Base-by-base conservation (phyloP, 768 basidiomycete species). In the Wakefieldia striispora region DNA sequence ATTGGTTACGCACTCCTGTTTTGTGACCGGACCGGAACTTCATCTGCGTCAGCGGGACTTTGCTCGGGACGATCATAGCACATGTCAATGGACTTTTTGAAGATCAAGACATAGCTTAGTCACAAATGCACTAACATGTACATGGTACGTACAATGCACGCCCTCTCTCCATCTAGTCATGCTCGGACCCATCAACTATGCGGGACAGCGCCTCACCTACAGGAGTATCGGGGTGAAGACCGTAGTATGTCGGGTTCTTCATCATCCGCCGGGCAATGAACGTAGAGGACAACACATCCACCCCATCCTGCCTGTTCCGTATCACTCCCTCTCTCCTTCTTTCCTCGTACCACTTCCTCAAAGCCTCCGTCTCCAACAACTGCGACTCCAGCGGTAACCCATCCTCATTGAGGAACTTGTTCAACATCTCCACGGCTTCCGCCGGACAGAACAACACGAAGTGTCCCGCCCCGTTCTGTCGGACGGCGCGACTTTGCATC, bases 361-460 rank as follows among this genome's bases (percentile, higher is more conserved):
- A 61, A 23, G 72, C 66, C 9, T 72, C 64, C 36, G 75, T 75
- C 49, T 79, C 80, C 31, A 79, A 64, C 10, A 97, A 69, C 23
- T 74, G 73, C 9, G 95, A 98, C 69, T 99, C 97, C 31, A 97
- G 71, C 1, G 93, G 91, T 19, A 95, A 72, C 6, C 97, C 97
- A 19, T 94, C 87, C 27, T 63, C 59, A 49, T 85, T 83, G 54
- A 99, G 70, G 73, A 95, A 93, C 21, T 87, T 83, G 38, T 79
- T 78, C 64, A 92, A 84, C 13, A 86, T 85, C 54, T 92, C 89
- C 53, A 83, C 81, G 41, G 85, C 81, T 65, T 97, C 95, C 6
- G 83, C 75, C 57, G 93, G 95, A 67, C 95, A 97, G 63, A 99
- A 89, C 40, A 98, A 70, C 60, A 87, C 76, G 71, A 95, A 94